Base-by-base conservation (phyloP, 1,284 basidiomycete genomes). In the Ganoderma lucidum region DNA sequence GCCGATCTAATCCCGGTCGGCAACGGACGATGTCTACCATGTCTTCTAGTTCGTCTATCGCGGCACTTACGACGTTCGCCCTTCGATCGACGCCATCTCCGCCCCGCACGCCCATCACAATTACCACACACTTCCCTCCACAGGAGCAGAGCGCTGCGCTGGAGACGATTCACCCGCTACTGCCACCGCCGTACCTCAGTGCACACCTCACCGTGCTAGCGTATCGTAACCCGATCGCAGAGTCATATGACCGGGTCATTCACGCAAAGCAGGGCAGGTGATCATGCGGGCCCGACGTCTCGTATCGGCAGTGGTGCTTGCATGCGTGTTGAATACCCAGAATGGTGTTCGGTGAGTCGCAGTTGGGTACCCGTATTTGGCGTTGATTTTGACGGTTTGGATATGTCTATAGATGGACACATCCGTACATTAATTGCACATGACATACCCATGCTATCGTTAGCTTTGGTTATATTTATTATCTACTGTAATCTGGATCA, bases 111-210 rank as follows among this genome's bases (percentile, higher is more conserved):
- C 75, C 77, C 17, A 84, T 89, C 1, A 87, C 89, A 67, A 77
- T 84, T 70, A 80, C 80, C 2, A 79, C 80, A 19, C 78, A 82
- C 70, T 92, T 93, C 79, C 90, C 92, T 17, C 83, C 86, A 1
- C 78, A 82, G 28, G 88, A 87, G 70, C 82, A 86, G 30, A 83
- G 85, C 62, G 79, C 81, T 28, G 82, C 86, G 65, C 78, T 87
- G 32, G 90, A 92, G 75, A 81, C 79, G 37, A 85, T 90, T 10
- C 92, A 93, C 75, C 86, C 90, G 1, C 81, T 93, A 28, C 81
- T 93, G 15, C 92, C 92, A 0, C 85, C 86, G 10, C 91, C 91
- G 56, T 93, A 92, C 76, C 78, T 91, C 70, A 86, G 83, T 71
- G 86, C 89, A 65, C 92, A 94, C 71, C 81, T 92, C 76, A 91